phyloP scores from a whole-genome alignment of 352 stramenopile genomes.

The Pythium volutum region DNA sequence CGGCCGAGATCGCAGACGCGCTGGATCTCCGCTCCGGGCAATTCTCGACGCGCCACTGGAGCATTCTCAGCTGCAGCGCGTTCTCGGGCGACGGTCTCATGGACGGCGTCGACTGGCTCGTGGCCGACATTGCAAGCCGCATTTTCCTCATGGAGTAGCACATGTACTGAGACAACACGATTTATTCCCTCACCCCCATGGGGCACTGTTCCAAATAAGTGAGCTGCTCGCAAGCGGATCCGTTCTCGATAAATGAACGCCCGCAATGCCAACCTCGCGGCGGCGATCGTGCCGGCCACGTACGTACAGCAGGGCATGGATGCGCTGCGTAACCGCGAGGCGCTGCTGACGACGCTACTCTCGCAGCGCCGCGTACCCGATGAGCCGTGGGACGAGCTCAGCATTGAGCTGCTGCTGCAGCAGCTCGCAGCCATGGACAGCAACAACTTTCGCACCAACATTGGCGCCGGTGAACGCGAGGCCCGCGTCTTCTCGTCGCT shows the following conservation, averaged over 20 bases:
- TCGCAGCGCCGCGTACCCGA: slow-evolving; percentile 82
- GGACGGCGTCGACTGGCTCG: slow-evolving; percentile 98
- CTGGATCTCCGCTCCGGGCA: slow-evolving; percentile 82
- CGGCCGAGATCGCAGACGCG: slow-evolving; percentile 89
- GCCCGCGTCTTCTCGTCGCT: slow-evolving; percentile 87
- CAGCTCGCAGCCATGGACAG: slow-evolving; percentile 91
- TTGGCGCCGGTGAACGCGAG: slow-evolving; percentile 96
- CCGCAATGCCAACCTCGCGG: slow-evolving; percentile 44
- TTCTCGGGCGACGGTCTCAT: slow-evolving; percentile 94
- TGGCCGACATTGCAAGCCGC: slow-evolving; percentile 93
- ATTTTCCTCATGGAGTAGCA: slow-evolving; percentile 94
- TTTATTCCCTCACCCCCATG: slow-evolving; percentile 1
- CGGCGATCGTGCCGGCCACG: slow-evolving; percentile 52
- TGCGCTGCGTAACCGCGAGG: slow-evolving; percentile 57
- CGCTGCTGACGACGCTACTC: slow-evolving; percentile 75
- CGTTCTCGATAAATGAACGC: slow-evolving; percentile 39
- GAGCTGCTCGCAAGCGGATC: not conserved
- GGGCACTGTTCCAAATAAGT: not conserved
- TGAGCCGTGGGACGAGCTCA: slow-evolving; percentile 87
- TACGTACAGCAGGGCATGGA: slow-evolving; percentile 81
- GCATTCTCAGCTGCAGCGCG: slow-evolving; percentile 95
- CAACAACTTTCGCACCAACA: slow-evolving; percentile 92
- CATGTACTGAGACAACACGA: slow-evolving; percentile 16
- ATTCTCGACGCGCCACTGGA: slow-evolving; percentile 86
- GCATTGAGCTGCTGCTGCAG: slow-evolving; percentile 84